Evolutionary conservation across 305 asterid species (phyloP).

Genomic region (Fraxinus greggii): DNA sequence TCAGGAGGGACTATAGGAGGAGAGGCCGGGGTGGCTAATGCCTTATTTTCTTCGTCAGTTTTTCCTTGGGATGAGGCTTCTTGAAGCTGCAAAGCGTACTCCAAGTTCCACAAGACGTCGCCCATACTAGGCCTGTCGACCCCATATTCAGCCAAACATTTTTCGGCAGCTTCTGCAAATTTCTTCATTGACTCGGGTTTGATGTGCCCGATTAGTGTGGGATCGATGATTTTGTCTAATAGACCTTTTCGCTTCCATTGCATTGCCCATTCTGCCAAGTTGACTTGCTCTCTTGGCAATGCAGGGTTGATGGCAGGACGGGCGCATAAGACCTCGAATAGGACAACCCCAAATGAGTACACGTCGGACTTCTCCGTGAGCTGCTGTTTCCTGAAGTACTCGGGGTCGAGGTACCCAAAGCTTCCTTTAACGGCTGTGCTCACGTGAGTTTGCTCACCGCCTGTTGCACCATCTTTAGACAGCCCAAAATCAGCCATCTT

Average conservation of each 20-base stretch:
- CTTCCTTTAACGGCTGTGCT: conserved; percentile 62
- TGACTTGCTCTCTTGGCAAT: conserved; percentile 85
- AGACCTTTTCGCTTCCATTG: conserved; percentile 84
- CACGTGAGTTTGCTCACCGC: conserved; percentile 40
- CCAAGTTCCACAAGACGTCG: conserved; percentile 61
- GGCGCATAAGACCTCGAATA: conserved; percentile 74
- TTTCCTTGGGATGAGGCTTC: conserved; percentile 61
- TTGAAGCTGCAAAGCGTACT: conserved; percentile 58
- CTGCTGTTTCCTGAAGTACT: conserved; percentile 79
- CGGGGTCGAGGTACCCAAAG: conserved; percentile 63
- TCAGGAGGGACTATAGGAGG: conserved; percentile 22
- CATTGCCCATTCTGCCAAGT: conserved; percentile 94
- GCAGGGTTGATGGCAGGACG: conserved; percentile 80
- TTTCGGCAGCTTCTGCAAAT: conserved; percentile 68
- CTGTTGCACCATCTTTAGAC: conserved; percentile 47
- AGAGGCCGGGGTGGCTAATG: conserved; percentile 18
- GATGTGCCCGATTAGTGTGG: conserved; percentile 46
- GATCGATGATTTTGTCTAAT: conserved; percentile 57
- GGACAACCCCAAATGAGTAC: conserved; percentile 84
- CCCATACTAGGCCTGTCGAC: conserved; percentile 70
- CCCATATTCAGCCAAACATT: conserved; percentile 62
- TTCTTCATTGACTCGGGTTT: conserved; percentile 61
- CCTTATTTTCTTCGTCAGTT: conserved; percentile 44
- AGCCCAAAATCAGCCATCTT: conserved; percentile 73
- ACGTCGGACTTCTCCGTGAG: conserved; percentile 85